phyloP scores from a whole-genome alignment of 1,139 yeast species.

The Williopsis jadinii region DNA sequence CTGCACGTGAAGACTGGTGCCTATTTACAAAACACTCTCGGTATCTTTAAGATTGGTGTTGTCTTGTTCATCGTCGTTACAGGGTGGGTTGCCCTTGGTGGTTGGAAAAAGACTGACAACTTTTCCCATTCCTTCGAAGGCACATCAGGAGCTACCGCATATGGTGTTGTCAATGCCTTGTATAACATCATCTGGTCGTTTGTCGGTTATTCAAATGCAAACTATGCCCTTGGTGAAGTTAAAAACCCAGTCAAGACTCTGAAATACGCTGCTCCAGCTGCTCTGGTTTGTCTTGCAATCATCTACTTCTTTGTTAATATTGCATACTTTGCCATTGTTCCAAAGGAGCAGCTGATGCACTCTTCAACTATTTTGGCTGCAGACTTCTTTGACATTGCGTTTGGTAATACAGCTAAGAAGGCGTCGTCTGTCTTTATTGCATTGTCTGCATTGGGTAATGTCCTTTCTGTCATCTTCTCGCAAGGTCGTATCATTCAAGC shows the following conservation, averaged over 20 bases:
- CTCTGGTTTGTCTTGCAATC: constrained; percentile 51
- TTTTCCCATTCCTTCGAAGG: constrained; percentile 58
- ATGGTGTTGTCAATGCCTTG: constrained; percentile 70
- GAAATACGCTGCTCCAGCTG: constrained; percentile 66
- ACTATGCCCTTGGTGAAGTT: constrained; percentile 77
- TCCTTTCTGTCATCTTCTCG: constrained; percentile 68
- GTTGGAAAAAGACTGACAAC: constrained; percentile 56
- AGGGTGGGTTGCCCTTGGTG: constrained; percentile 80
- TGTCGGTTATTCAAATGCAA: constrained; percentile 69
- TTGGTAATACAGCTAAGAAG: constrained; percentile 58
- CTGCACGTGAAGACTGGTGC: constrained; percentile 59
- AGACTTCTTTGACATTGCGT: constrained; percentile 63
- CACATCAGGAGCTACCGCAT: constrained; percentile 52
- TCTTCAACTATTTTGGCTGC: constrained; percentile 74
- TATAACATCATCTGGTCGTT: constrained; percentile 81
- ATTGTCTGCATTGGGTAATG: constrained; percentile 70
- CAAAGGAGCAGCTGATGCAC: constrained; percentile 47
- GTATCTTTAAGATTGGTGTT: constrained; percentile 64
- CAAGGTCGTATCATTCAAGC: constrained; percentile 76
- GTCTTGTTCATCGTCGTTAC: constrained; percentile 62
- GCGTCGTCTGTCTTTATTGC: constrained; percentile 71
- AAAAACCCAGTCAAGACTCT: constrained; percentile 63
- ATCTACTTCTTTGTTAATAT: constrained; percentile 64
- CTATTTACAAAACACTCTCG: constrained; percentile 59
- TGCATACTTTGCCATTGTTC: constrained; percentile 72